Evolutionary conservation across 306 rosid species (phyloP), one percentile per base, ranked within the genome.

Genomic region (Citrullus amarus): DNA sequence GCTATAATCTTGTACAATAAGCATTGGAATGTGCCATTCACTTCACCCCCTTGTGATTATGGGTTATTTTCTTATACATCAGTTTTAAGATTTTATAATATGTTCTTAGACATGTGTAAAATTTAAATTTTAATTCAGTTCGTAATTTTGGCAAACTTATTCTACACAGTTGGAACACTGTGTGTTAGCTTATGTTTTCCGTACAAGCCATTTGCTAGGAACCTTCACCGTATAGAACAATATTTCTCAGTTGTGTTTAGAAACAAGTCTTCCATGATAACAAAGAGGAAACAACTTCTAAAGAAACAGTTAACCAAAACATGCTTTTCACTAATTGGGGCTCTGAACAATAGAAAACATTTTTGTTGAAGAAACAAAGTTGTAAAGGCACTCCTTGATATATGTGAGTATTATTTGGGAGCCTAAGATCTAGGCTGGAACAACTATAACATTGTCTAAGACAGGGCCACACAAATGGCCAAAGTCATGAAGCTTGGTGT

Each of bases 381-480:
- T 34, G 46, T 4, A 65, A 65, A 65, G 15, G 22, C 36, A 18
- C 72, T 36, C 7, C 18, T 17, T 15, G 12, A 63, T 15, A 48
- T 48, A 48, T 48, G 16, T 34, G 70, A 63, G 11, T 34, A 63
- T 34, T 16, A 34, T 65, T 65, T 65, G 48, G 48, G 14, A 65
- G 65, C 8, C 65, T n/a, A 46, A 46, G 13, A 48, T 70, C 76
- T 71, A 54, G 67, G 80, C 30, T 28, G 89, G 87, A 73, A 82
- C 53, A 44, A 87, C 89, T 54, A 61, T 73, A 53, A 89, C 84
- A 69, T 81, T 43, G 39, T 89, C 93, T 75, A 89, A 74, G 43
- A 89, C 81, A 25, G 89, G 93, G 38, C 93, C 93, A 73, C 93
- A 87, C 77, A 87, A 32, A 44, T 77, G 85, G 58, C 87, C 88